Evolutionary conservation across 192 early-diverging fungal species (phyloP).

Genomic region (Helicostylum pulchrum): DNA sequence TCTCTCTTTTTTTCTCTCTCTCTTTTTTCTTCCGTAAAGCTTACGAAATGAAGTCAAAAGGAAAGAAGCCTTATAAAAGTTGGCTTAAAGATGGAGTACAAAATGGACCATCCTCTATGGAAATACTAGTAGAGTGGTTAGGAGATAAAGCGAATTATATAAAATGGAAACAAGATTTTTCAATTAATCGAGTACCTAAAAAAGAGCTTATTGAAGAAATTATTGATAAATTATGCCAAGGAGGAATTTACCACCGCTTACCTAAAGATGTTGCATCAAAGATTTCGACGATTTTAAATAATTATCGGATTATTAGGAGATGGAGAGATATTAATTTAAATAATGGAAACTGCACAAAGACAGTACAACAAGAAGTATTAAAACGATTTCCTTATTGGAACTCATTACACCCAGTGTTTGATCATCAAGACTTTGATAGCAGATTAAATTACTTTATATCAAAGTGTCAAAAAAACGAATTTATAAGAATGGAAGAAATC

Average conservation of each 20-base stretch:
- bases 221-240: constrained; percentile 6
- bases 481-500: too few species aligned
- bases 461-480: too few species aligned
- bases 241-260: constrained; percentile 16
- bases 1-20: neutral
- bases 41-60: neutral
- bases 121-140: constrained; percentile 15
- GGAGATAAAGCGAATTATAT: constrained; percentile 6
- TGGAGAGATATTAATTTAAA: constrained; percentile 12
- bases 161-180: constrained; percentile 9
- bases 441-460: too few species aligned
- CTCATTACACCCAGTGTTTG: neutral
- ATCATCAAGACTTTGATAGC: neutral
- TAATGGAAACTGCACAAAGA: neutral
- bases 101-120: constrained; percentile 14
- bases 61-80: constrained; percentile 21
- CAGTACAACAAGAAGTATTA: constrained; percentile 1
- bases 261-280: constrained; percentile 18
- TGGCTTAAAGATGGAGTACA: constrained; percentile 18
- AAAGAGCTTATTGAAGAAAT: constrained; percentile 18
- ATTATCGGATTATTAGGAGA: constrained; percentile 6
- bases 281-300: constrained; percentile 14
- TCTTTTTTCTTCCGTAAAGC: neutral
- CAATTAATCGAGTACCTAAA: constrained; percentile 7
- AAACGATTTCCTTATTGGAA: constrained; percentile 16